phyloP scores from a whole-genome alignment of 192 early-diverging fungal genomes.

The Geosiphon pyriformis region DNA sequence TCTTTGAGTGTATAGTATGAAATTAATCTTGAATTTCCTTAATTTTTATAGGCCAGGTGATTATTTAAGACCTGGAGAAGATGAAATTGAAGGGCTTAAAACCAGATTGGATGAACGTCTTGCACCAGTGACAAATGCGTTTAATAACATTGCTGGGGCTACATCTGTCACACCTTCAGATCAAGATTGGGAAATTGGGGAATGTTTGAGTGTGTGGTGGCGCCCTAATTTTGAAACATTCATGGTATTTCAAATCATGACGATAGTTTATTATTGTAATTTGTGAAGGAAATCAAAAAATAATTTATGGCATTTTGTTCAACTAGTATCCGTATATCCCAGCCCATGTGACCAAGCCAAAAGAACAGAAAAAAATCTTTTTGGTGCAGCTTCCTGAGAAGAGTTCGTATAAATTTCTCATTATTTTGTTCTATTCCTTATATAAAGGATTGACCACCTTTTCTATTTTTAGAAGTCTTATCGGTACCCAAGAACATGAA shows the following conservation, averaged over 20 bases:
- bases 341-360: slow-evolving; percentile 71
- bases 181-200: slow-evolving; percentile 66
- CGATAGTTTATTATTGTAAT: slow-evolving; percentile 1
- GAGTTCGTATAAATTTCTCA: slow-evolving; percentile 40
- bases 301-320: not conserved
- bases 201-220: slow-evolving; percentile 70
- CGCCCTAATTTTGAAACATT: slow-evolving; percentile 71
- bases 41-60: slow-evolving; percentile 72
- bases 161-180: slow-evolving; percentile 2
- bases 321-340: slow-evolving; percentile 72
- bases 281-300: not conserved
- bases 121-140: slow-evolving; percentile 31
- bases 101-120: slow-evolving; percentile 53
- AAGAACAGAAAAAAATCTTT: slow-evolving; percentile 71
- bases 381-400: slow-evolving; percentile 67
- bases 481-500: slow-evolving; percentile 75
- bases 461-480: slow-evolving; percentile 45
- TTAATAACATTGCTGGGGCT: slow-evolving; percentile 22
- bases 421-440: not conserved
- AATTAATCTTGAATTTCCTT: not conserved
- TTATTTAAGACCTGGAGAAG: slow-evolving; percentile 65
- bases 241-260: slow-evolving; percentile 50
- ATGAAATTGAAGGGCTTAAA: slow-evolving; percentile 68
- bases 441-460: not conserved
- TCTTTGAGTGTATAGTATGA: not conserved